These are phyloP conservation scores for Pseudonectria foliicola DNA, from an alignment of 2,329 filamentous ascomycete species.

Conservation along the genomic window DNA sequence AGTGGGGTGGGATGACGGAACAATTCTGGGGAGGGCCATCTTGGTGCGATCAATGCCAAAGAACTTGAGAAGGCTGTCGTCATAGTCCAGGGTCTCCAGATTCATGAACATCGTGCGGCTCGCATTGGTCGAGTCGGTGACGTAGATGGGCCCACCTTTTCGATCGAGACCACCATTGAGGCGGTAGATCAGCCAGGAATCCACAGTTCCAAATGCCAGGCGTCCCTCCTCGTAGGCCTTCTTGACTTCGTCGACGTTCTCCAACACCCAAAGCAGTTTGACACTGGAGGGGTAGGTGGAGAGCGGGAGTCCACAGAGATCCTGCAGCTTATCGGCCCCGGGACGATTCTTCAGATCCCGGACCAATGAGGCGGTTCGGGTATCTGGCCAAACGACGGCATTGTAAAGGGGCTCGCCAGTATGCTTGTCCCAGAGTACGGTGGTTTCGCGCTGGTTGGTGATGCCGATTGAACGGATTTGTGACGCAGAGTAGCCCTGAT, in stretches of 20 bases:
- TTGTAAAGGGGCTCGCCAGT: constrained; percentile 78
- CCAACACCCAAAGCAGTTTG: constrained; percentile 77
- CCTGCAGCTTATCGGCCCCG: constrained; percentile 60
- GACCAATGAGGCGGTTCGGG: constrained; percentile 64
- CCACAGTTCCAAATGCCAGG: constrained; percentile 79
- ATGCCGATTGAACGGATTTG: constrained; percentile 76
- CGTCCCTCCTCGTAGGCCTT: constrained; percentile 69
- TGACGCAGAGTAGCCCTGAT: constrained; percentile 58
- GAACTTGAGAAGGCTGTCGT: constrained; percentile 68
- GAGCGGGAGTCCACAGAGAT: constrained; percentile 72
- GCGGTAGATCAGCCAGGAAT: constrained; percentile 81
- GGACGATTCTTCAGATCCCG: constrained; percentile 64
- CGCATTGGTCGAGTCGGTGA: constrained; percentile 83
- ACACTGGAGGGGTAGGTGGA: constrained; percentile 85
- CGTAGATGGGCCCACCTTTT: constrained; percentile 52
- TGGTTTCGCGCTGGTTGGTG: constrained; percentile 87
- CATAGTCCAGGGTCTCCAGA: constrained; percentile 71
- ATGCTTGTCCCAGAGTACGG: constrained; percentile 73
- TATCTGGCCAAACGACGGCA: constrained; percentile 88
- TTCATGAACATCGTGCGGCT: constrained; percentile 95
- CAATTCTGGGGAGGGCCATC: constrained; percentile 72
- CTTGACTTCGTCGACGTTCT: constrained; percentile 61
- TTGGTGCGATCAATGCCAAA: constrained; percentile 66
- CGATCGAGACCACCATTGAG: constrained; percentile 66
- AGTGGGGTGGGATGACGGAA: constrained; percentile 67